phyloP scores from a whole-genome alignment of 2,329 filamentous ascomycete species.

The Diaporthe sp. region DNA sequence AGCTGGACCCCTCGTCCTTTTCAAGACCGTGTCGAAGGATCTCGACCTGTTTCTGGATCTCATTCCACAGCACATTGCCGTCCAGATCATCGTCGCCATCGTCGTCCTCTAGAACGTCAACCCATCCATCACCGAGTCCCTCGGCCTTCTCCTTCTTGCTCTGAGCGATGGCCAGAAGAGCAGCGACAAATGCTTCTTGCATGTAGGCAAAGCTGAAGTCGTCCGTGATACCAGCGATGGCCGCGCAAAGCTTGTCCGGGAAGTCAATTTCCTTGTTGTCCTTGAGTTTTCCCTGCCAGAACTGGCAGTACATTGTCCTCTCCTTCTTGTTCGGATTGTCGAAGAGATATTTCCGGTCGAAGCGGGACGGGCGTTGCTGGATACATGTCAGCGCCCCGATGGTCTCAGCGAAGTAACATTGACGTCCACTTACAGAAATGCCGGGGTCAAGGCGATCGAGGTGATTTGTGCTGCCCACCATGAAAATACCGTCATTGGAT shows the following conservation, averaged over 20 bases:
- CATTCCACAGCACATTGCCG: conserved; percentile 68
- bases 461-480: conserved; percentile 76
- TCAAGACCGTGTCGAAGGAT: conserved; percentile 72
- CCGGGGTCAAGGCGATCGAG: conserved; percentile 76
- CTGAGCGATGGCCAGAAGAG: conserved; percentile 69
- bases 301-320: conserved; percentile 70
- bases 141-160: conserved; percentile 36
- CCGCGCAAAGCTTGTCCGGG: conserved; percentile 66
- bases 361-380: conserved; percentile 73
- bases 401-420: background rate
- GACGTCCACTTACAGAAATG: conserved; percentile 59
- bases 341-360: conserved; percentile 77
- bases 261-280: conserved; percentile 71
- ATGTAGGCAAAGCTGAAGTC: conserved; percentile 79
- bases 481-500: conserved; percentile 78
- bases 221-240: conserved; percentile 72
- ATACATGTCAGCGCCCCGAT: background rate
- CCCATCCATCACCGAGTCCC: conserved; percentile 52
- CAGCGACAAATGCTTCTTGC: conserved; percentile 77
- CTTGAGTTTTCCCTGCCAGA: conserved; percentile 70
- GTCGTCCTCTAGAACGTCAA: conserved; percentile 47
- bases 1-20: conserved; percentile 42
- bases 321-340: conserved; percentile 67
- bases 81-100: conserved; percentile 58
- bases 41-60: conserved; percentile 73